Evolutionary conservation across 768 basidiomycete genomes (phyloP).

Genomic region (Auricularia cornea): DNA sequence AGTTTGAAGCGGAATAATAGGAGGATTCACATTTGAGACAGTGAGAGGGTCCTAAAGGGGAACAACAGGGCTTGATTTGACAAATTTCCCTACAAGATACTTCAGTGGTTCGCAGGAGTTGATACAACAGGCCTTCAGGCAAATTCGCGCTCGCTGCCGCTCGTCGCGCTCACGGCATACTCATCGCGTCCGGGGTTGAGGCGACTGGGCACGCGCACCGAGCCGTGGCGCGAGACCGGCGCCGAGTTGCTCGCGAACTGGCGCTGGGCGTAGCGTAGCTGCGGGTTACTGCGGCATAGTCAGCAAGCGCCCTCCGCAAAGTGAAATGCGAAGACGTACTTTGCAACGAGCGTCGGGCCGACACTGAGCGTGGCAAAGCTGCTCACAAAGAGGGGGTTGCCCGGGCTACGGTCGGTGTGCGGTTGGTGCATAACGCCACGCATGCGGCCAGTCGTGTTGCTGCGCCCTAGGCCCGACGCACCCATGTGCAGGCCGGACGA

Average conservation of each 20-base stretch:
- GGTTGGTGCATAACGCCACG: background rate
- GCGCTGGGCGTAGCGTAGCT: background rate
- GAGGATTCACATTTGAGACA: too few relatives aligned
- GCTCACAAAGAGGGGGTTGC: background rate
- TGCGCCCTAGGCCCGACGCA: background rate
- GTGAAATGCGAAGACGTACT: background rate
- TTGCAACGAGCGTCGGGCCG: background rate
- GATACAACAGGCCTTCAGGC: too few relatives aligned
- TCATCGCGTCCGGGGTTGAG: background rate
- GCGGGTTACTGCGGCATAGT: background rate
- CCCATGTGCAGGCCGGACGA: background rate
- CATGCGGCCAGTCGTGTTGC: background rate
- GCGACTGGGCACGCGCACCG: background rate
- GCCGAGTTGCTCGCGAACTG: too few relatives aligned
- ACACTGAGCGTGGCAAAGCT: background rate
- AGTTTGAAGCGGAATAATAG: too few relatives aligned
- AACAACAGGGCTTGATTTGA: too few relatives aligned
- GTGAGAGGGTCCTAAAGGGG: too few relatives aligned
- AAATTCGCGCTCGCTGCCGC: background rate
- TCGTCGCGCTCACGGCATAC: background rate
- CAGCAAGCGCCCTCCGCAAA: background rate
- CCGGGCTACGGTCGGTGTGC: background rate
- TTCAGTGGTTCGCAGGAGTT: too few relatives aligned
- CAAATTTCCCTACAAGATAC: too few relatives aligned
- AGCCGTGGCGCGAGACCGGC: too few relatives aligned